phyloP scores from a whole-genome alignment of 2,329 filamentous ascomycete genomes.

The Sclerotinia subarctica region DNA sequence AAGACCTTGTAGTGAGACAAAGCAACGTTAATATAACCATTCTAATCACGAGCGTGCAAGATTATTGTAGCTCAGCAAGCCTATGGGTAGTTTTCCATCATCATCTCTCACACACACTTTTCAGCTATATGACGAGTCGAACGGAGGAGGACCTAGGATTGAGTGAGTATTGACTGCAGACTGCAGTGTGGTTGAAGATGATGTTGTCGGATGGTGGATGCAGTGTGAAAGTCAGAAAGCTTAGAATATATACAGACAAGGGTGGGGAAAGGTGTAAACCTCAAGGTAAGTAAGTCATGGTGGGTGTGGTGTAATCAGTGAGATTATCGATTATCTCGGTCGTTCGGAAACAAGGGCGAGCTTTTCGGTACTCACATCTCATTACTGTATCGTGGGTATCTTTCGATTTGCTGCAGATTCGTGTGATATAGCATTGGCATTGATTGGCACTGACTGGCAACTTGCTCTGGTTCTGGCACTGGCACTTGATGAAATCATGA shows the following conservation, averaged over 20 bases:
- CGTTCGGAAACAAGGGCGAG: slow-evolving; percentile 15
- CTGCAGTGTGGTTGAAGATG: background rate
- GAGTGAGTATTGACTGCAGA: too few species aligned
- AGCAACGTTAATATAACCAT: background rate
- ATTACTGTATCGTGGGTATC: background rate
- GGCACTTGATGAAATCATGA: background rate
- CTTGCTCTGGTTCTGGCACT: too few species aligned
- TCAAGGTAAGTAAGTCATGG: background rate
- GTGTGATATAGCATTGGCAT: background rate
- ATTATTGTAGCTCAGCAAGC: background rate
- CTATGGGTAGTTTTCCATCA: background rate
- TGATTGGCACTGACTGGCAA: background rate
- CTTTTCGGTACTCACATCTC: slow-evolving; percentile 6
- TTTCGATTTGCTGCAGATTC: background rate
- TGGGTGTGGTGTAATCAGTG: background rate
- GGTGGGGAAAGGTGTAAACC: background rate
- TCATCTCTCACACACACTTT: background rate
- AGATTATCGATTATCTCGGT: slow-evolving; percentile 9
- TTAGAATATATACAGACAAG: background rate
- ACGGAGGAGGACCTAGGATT: background rate
- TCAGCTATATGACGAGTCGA: background rate
- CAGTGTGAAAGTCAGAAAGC: background rate
- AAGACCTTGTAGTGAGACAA: background rate
- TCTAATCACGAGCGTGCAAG: background rate
- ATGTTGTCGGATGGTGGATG: background rate